Evolutionary conservation across 345 rosid genomes (phyloP).

Genomic region (Eucalyptus grandis): DNA sequence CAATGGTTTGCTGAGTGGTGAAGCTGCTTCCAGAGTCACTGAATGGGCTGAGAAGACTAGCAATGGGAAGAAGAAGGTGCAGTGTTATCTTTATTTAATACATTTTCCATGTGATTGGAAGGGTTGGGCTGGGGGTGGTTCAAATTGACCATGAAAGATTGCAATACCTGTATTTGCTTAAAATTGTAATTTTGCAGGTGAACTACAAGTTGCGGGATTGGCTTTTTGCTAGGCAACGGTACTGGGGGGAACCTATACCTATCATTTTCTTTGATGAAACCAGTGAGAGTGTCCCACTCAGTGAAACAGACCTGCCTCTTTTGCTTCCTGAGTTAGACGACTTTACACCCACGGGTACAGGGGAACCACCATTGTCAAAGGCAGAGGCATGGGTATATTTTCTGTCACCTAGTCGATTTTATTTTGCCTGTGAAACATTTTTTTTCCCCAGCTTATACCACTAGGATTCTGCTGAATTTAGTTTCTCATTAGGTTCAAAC

Average conservation of each 20-base stretch:
- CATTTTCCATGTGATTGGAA: neutral
- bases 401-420: neutral
- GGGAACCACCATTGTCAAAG: slow-evolving; percentile 89
- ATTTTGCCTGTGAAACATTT: neutral
- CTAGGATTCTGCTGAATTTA: neutral
- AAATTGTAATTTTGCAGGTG: slow-evolving; percentile 29
- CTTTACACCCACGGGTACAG: slow-evolving; percentile 88
- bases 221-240: slow-evolving; percentile 98
- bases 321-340: slow-evolving; percentile 81
- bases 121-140: neutral
- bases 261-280: slow-evolving; percentile 58
- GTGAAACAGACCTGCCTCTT: slow-evolving; percentile 75
- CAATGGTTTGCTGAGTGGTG: slow-evolving; percentile 54
- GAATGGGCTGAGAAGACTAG: slow-evolving; percentile 79
- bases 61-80: slow-evolving; percentile 85
- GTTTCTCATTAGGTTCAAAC: slow-evolving; percentile 40
- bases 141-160: neutral
- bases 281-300: slow-evolving; percentile 56
- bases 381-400: slow-evolving; percentile 70
- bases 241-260: slow-evolving; percentile 99
- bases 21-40: slow-evolving; percentile 55
- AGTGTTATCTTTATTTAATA: neutral
- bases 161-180: neutral
- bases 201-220: slow-evolving; percentile 94
- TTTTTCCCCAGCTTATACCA: neutral